Evolutionary conservation across 78 protist genomes (phyloP), one percentile per base, ranked within the genome.

Genomic region (Chrysochromulina parva): DNA sequence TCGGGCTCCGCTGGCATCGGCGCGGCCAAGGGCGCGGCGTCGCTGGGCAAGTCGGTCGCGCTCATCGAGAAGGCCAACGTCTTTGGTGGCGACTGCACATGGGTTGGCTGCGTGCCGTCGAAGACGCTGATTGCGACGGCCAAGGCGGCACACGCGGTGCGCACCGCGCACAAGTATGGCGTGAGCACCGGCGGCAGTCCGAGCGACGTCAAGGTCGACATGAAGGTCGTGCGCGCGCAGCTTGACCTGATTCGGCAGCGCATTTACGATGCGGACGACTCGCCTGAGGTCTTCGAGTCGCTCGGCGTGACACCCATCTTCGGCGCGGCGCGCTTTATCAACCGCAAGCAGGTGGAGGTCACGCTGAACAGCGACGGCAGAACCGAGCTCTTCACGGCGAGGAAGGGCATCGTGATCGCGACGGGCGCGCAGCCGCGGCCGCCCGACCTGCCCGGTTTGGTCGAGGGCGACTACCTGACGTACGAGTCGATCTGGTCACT

Each of bases 71-170:
- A 20, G 48, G 86, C 4, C 14, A 2, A 47, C 20, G 11, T 80
- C 48, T 38, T 38, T 38, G 86, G 86, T 10, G 86, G 86, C 66
- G 65, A 50, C 47, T 80, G 86, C 86, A 50, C 65, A 2, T 54
- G 65, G 66, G 55, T 50, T 2, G 86, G 86, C 17, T 80, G 86
- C 65, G 65, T 80, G 28, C 86, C 86, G 7, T 54, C 66, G n/a
- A 80, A 80, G 47, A 80, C 65, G 86, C 65, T 54, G 17, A 2
- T 80, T 17, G 16, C 48, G 47, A 1, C 65, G 1, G 86, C 58
- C 17, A 24, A 80, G 24, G 26, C 9, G 3, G 86, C n/a, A 9
- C 58, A 80, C 20, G 50, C 14, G 14, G n/a, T 26, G 20, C 24
- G 58, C 10, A 24, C 85, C 38, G 26, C 26, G 54, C 5, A 22